These are phyloP conservation scores for Ocimum tenuiflorum DNA, from an alignment of 257 asterid species.

Conservation along the genomic window DNA sequence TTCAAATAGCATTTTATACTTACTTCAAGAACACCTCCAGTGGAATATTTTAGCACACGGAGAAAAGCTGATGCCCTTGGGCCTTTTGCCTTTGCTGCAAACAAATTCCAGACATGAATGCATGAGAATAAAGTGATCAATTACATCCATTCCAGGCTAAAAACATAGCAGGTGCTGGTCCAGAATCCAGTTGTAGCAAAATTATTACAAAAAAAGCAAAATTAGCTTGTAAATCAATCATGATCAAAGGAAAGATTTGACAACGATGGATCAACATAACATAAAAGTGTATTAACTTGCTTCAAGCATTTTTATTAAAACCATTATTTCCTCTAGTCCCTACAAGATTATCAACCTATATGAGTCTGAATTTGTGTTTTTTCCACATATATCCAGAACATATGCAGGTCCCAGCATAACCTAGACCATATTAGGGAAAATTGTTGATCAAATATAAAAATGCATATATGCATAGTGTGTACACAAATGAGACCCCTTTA, in stretches of 20 bases:
- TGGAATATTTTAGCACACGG: slow-evolving; percentile 85
- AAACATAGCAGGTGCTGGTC: background rate
- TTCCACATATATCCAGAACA: background rate
- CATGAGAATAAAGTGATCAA: background rate
- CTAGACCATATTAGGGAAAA: background rate
- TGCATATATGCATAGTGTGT: background rate
- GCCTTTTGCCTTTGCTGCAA: slow-evolving; percentile 73
- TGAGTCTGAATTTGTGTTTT: background rate
- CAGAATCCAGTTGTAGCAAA: background rate
- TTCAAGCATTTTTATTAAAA: background rate
- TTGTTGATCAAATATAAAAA: background rate
- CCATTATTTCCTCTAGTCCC: too few species aligned
- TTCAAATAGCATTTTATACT: slow-evolving; percentile 11
- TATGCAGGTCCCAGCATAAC: background rate
- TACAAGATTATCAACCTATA: too few species aligned
- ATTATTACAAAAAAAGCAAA: background rate
- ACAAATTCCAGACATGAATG: slow-evolving; percentile 5
- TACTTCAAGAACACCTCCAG: slow-evolving; percentile 95
- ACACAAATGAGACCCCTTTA: background rate
- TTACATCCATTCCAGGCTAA: background rate
- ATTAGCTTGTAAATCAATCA: background rate
- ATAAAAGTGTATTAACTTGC: background rate
- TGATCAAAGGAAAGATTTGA: slow-evolving; percentile 4
- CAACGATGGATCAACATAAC: background rate
- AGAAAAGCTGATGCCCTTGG: slow-evolving; percentile 75